Percentiles rank a stretch among this genome's conserved stretches.
Conservation (phyloP, 2,329 filamentous ascomycete genomes). For the Geosmithia putterillii region DNA sequence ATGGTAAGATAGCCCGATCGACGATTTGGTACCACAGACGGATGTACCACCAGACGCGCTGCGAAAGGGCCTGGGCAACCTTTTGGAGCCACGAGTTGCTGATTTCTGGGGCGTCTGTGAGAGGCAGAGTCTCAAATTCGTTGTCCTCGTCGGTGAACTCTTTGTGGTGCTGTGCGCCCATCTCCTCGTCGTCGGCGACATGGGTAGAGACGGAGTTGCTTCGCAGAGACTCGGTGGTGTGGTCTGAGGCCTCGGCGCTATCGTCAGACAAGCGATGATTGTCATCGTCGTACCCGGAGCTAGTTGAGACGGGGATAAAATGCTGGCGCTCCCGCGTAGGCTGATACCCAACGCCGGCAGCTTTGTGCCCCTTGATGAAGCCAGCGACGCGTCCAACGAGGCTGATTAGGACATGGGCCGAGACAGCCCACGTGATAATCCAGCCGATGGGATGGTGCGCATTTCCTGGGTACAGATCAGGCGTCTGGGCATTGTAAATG, state of each 20-base stretch:
- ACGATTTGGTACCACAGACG: slow-evolving; percentile 51
- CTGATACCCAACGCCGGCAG: slow-evolving; percentile 1
- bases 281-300: slow-evolving; percentile 25
- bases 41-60: slow-evolving; percentile 43
- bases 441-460: slow-evolving; percentile 84
- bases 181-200: slow-evolving; percentile 30
- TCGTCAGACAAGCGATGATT: slow-evolving; percentile 39
- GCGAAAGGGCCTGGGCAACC: slow-evolving; percentile 41
- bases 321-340: slow-evolving; percentile 34
- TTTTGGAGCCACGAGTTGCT: slow-evolving; percentile 12
- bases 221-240: slow-evolving; percentile 52
- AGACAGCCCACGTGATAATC: slow-evolving; percentile 62
- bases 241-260: slow-evolving; percentile 64
- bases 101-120: slow-evolving; percentile 7
- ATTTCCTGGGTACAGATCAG: slow-evolving; percentile 78
- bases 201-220: slow-evolving; percentile 50
- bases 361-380: background rate
- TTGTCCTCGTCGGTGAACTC: slow-evolving; percentile 39
- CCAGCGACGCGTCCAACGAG: slow-evolving; percentile 47
- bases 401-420: slow-evolving; percentile 57
- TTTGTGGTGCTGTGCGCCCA: slow-evolving; percentile 23
- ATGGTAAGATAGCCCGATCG: slow-evolving; percentile 64
- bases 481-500: slow-evolving; percentile 69
- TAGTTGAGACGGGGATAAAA: slow-evolving; percentile 51
- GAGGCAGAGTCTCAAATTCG: slow-evolving; percentile 17